Conservation (phyloP, 768 basidiomycete genomes). For the Neoboletus magnificus region DNA sequence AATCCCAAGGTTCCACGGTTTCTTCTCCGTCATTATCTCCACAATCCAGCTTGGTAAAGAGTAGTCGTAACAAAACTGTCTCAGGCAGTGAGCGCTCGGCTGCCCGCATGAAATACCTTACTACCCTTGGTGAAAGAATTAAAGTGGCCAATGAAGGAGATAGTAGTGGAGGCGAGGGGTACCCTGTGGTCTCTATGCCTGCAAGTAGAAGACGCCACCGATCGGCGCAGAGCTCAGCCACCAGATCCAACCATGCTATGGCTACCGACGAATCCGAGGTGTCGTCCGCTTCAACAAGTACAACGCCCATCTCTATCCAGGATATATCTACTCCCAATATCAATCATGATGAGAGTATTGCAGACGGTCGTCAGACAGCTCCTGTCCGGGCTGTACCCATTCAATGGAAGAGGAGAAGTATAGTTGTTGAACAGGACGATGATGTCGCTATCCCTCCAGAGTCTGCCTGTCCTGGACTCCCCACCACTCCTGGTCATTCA, state of each 20-base stretch:
- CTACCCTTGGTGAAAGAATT: constrained; percentile 53
- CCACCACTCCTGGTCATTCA: constrained; percentile 41
- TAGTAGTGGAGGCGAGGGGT: constrained; percentile 59
- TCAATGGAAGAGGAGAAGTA: constrained; percentile 53
- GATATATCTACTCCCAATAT: constrained; percentile 24
- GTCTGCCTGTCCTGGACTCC: constrained; percentile 38
- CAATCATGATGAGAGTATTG: constrained; percentile 29
- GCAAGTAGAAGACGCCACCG: constrained; percentile 57
- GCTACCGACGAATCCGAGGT: constrained; percentile 47
- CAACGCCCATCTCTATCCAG: constrained; percentile 29
- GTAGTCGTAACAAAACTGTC: constrained; percentile 75
- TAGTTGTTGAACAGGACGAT: constrained; percentile 69
- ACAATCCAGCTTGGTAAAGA: constrained; percentile 45
- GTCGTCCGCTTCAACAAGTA: constrained; percentile 23
- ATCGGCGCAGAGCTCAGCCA: constrained; percentile 40
- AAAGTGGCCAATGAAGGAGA: constrained; percentile 63
- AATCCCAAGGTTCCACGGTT: constrained; percentile 53
- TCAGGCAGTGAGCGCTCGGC: constrained; percentile 76
- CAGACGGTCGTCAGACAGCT: constrained; percentile 32
- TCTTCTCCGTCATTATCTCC: constrained; percentile 49
- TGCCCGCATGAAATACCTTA: constrained; percentile 66
- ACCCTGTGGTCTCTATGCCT: constrained; percentile 38
- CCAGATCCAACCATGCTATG: constrained; percentile 38
- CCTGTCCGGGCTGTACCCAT: constrained; percentile 37
- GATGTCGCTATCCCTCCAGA: constrained; percentile 46